Conservation (phyloP, 2,329 filamentous ascomycete species). For the Chaetomiaceae sp. region DNA sequence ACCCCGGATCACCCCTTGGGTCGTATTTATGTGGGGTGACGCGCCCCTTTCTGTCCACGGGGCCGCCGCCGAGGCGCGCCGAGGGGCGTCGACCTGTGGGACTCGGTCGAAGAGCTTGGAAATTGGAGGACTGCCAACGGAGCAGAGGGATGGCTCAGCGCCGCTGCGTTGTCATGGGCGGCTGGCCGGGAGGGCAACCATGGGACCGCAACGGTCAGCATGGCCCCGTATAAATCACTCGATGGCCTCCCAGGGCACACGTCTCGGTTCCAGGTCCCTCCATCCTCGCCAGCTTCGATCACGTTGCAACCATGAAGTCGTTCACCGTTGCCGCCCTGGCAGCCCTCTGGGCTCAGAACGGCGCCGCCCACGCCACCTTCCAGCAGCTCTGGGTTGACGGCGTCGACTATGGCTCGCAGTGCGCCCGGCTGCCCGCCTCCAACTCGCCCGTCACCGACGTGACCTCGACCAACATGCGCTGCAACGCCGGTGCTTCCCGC, state of each 20-base stretch:
- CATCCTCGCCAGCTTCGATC: not conserved
- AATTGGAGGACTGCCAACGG: conserved; percentile 13
- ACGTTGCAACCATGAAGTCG: conserved; percentile 33
- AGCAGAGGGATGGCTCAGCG: not conserved
- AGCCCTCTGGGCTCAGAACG: conserved; percentile 35
- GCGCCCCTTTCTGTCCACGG: conserved; percentile 15
- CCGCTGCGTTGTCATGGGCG: not conserved
- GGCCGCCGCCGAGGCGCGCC: conserved; percentile 7
- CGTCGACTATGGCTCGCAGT: conserved; percentile 39
- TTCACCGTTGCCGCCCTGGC: conserved; percentile 29
- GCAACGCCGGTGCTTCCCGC: conserved; percentile 39
- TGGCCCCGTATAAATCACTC: conserved; percentile 8
- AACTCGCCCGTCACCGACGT: conserved; percentile 51
- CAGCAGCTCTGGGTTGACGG: conserved; percentile 47
- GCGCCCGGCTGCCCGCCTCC: conserved; percentile 44
- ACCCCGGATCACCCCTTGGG: conserved; percentile 16
- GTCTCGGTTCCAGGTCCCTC: not conserved
- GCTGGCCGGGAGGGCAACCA: not conserved
- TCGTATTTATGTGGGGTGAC: conserved; percentile 18
- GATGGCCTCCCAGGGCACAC: not conserved
- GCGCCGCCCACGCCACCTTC: conserved; percentile 47
- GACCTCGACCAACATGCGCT: conserved; percentile 39
- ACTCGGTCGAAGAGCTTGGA: conserved; percentile 9
- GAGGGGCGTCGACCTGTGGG: conserved; percentile 4
- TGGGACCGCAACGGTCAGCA: not conserved